Evolutionary conservation across 352 stramenopile genomes (phyloP).

Genomic region (Globisporangium spinosum): DNA sequence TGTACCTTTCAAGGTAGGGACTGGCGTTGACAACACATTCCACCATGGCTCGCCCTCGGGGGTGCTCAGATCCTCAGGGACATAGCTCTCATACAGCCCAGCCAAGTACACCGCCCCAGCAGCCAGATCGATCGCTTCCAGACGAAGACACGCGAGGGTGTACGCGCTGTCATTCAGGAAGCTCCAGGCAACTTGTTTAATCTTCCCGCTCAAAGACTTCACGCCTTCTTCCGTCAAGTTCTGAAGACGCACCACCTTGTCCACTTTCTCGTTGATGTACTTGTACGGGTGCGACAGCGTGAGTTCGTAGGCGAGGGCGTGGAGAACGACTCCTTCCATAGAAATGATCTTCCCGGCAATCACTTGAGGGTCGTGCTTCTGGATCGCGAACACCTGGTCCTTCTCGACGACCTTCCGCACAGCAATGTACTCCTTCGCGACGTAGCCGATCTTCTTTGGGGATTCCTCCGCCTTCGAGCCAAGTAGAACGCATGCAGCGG

Average conservation of each 20-base stretch:
- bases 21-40: slow-evolving; percentile 57
- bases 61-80: slow-evolving; percentile 59
- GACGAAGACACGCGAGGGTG: slow-evolving; percentile 76
- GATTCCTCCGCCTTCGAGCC: slow-evolving; percentile 84
- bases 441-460: slow-evolving; percentile 72
- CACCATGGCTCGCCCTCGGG: slow-evolving; percentile 62
- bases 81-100: slow-evolving; percentile 78
- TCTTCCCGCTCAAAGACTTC: slow-evolving; percentile 67
- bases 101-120: slow-evolving; percentile 82
- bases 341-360: slow-evolving; percentile 75
- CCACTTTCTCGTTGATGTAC: slow-evolving; percentile 86
- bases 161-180: slow-evolving; percentile 89
- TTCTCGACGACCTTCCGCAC: slow-evolving; percentile 66
- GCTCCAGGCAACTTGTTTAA: slow-evolving; percentile 86
- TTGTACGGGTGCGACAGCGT: slow-evolving; percentile 84
- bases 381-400: slow-evolving; percentile 73
- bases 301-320: slow-evolving; percentile 81
- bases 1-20: slow-evolving; percentile 84
- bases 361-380: slow-evolving; percentile 69
- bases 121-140: slow-evolving; percentile 64
- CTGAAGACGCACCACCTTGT: slow-evolving; percentile 70
- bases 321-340: slow-evolving; percentile 81
- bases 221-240: slow-evolving; percentile 43
- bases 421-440: slow-evolving; percentile 72
- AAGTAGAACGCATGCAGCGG: slow-evolving; percentile 75